A percentile compares a stretch with the other conserved stretches of the same genome.
Conservation (phyloP, 257 asterid genomes). For the Jacaranda mimosifolia region DNA sequence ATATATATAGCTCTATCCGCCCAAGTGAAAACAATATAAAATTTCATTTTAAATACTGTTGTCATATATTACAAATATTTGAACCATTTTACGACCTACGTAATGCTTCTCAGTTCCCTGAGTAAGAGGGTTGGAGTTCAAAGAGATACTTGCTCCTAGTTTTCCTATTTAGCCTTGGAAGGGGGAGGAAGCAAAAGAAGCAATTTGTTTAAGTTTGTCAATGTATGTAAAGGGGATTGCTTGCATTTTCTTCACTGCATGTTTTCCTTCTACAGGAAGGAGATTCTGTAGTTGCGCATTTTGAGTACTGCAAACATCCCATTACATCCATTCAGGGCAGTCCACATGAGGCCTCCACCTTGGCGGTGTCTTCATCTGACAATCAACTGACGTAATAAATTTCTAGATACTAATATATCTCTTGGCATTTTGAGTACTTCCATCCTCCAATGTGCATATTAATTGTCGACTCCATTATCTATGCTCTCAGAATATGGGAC, state of each 20-base stretch:
- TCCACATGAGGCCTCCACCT: constrained; percentile 91
- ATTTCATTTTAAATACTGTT: no score
- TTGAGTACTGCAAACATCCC: constrained; percentile 88
- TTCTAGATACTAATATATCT: background rate
- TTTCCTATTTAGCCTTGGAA: no score
- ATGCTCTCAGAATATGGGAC: constrained; percentile 80
- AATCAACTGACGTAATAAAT: constrained; percentile 82
- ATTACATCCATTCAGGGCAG: constrained; percentile 98
- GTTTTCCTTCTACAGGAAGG: constrained; percentile 60
- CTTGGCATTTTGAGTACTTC: background rate
- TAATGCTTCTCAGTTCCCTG: no score
- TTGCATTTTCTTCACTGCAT: no score
- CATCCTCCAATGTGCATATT: background rate
- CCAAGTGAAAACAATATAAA: no score
- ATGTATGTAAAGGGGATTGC: no score
- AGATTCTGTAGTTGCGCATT: constrained; percentile 80
- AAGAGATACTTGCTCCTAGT: no score
- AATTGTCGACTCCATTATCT: background rate
- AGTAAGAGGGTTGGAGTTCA: no score
- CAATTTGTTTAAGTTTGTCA: background rate
- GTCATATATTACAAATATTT: no score
- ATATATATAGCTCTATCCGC: no score
- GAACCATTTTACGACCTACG: no score
- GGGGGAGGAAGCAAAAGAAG: no score
- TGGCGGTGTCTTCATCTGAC: constrained; percentile 91